Conservation (phyloP, 108 stramenopile species). For the Cylindrotheca fusiformis region DNA sequence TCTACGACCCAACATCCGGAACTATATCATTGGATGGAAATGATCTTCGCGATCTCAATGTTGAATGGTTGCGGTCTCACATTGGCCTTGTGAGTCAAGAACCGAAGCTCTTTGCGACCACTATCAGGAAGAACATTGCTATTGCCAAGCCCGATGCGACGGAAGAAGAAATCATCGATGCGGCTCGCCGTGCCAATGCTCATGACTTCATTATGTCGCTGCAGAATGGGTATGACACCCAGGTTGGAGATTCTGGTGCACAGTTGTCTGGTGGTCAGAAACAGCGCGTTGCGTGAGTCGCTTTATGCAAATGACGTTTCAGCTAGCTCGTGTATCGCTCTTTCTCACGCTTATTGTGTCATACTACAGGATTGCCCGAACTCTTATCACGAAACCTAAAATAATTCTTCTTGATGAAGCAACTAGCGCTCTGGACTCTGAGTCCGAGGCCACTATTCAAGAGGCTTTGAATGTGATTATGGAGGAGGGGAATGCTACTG, state of each 20-base stretch:
- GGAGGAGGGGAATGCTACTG: conserved; percentile 44
- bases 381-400: conserved; percentile 50
- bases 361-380: conserved; percentile 67
- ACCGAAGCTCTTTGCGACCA: conserved; percentile 71
- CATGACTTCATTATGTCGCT: conserved; percentile 63
- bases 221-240: conserved; percentile 63
- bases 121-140: conserved; percentile 75
- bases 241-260: conserved; percentile 46
- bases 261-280: conserved; percentile 68
- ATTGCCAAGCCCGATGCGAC: conserved; percentile 49
- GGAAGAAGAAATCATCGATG: conserved; percentile 48
- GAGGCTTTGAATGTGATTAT: conserved; percentile 67
- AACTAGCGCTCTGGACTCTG: conserved; percentile 72
- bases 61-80: conserved; percentile 57
- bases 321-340: not conserved
- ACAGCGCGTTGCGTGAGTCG: conserved; percentile 86
- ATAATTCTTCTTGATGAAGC: conserved; percentile 70
- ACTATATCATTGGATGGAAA: conserved; percentile 61
- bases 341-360: not conserved
- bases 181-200: conserved; percentile 73
- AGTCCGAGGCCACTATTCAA: conserved; percentile 75
- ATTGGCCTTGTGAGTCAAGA: conserved; percentile 86
- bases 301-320: not conserved
- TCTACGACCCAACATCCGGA: conserved; percentile 71
- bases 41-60: conserved; percentile 60